These are phyloP conservation scores for Microdochium nivale DNA, from an alignment of 2,329 filamentous ascomycete species.

Conservation along the genomic window DNA sequence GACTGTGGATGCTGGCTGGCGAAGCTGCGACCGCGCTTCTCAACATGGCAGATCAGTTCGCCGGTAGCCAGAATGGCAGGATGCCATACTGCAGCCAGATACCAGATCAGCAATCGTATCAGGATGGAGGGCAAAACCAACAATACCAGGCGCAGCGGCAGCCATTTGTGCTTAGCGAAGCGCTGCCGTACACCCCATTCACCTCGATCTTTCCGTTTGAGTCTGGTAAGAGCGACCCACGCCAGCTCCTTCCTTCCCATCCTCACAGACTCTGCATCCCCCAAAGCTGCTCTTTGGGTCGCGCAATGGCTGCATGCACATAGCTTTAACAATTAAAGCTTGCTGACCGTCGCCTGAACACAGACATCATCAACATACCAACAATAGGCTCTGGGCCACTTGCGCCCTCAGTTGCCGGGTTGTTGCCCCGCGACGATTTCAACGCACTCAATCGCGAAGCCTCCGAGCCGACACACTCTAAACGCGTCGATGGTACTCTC, in stretches of 20 bases:
- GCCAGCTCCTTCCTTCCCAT: slow-evolving; percentile 2
- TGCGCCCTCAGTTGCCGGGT: slow-evolving; percentile 38
- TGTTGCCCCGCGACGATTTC: slow-evolving; percentile 47
- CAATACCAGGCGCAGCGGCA: slow-evolving; percentile 14
- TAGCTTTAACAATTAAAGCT: background rate
- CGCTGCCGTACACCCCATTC: slow-evolving; percentile 74
- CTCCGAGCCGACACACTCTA: slow-evolving; percentile 46
- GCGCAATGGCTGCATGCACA: slow-evolving; percentile 1
- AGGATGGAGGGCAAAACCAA: slow-evolving; percentile 4
- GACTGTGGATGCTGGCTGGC: background rate
- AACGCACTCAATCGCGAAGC: slow-evolving; percentile 66
- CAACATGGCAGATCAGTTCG: background rate
- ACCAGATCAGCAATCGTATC: background rate
- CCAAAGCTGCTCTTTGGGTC: background rate
- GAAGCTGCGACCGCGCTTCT: background rate
- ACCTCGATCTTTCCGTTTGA: slow-evolving; percentile 73
- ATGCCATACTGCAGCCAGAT: background rate
- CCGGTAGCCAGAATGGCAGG: background rate
- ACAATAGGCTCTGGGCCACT: slow-evolving; percentile 48
- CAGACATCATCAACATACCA: slow-evolving; percentile 60
- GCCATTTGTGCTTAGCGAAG: slow-evolving; percentile 62
- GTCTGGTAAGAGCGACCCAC: slow-evolving; percentile 44
- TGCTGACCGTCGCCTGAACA: background rate
- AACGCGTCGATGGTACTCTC: slow-evolving; percentile 61
- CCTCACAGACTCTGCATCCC: background rate